These are phyloP conservation scores for Cladosporium halotolerans DNA, from an alignment of 2,329 filamentous ascomycete genomes.

Conservation along the genomic window DNA sequence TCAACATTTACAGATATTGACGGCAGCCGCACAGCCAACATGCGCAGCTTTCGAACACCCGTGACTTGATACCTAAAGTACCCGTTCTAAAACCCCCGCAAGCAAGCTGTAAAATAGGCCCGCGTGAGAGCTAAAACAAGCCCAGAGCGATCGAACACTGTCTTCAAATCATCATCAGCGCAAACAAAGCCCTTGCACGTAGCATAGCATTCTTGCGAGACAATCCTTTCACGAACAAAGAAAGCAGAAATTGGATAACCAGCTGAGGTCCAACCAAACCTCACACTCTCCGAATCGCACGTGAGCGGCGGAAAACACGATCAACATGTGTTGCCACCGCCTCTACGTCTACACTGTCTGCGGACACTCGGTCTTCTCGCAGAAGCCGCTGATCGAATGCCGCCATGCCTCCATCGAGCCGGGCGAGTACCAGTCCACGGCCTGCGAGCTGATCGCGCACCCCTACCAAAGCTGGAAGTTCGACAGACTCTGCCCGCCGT, in stretches of 20 bases:
- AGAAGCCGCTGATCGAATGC: constrained; percentile 32
- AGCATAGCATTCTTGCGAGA: constrained; percentile 6
- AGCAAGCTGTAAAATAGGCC: too few species aligned
- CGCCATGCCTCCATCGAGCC: constrained; percentile 23
- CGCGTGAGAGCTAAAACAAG: too few species aligned
- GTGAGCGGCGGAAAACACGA: neutral
- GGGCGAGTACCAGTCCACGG: constrained; percentile 16
- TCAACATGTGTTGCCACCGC: constrained; percentile 38
- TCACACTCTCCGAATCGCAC: neutral
- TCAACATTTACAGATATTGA: too few species aligned
- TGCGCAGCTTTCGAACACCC: too few species aligned
- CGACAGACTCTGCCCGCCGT: constrained; percentile 29
- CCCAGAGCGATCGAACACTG: too few species aligned
- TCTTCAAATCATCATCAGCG: too few species aligned
- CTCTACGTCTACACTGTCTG: constrained; percentile 38
- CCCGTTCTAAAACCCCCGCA: too few species aligned
- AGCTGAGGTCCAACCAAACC: neutral
- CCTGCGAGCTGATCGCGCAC: constrained; percentile 28
- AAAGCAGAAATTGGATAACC: neutral
- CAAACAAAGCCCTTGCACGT: neutral
- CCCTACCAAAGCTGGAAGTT: constrained; percentile 32
- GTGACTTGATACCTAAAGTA: too few species aligned
- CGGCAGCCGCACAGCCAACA: too few species aligned
- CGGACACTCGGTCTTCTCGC: constrained; percentile 35
- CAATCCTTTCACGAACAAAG: constrained; percentile 3